These are phyloP conservation scores for Leersia perrieri DNA, from an alignment of 176 grass and related monocot species.

Conservation along the genomic window DNA sequence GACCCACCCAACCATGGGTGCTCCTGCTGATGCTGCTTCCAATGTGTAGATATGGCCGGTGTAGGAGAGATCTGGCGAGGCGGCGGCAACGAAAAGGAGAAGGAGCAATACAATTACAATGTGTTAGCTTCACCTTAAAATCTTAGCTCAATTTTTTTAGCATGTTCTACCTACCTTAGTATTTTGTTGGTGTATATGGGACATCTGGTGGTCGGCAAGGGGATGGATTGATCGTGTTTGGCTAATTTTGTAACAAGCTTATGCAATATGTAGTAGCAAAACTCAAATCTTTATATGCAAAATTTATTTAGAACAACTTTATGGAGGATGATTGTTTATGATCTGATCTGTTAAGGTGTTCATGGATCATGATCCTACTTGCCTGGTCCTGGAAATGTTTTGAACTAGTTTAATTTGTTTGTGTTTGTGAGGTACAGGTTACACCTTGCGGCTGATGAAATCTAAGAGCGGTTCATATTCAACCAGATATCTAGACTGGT, in stretches of 20 bases:
- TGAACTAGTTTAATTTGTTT: not conserved
- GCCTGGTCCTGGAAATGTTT: not conserved
- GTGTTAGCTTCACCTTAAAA: constrained; percentile 40
- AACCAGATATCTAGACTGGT: not conserved
- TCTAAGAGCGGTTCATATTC: not conserved
- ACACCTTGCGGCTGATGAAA: not conserved
- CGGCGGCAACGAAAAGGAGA: constrained; percentile 20
- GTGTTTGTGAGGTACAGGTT: not conserved
- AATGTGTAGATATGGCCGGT: constrained; percentile 50
- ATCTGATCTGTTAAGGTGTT: not conserved
- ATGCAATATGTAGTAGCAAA: constrained; percentile 42
- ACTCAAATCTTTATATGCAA: constrained; percentile 36
- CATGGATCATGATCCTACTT: not conserved
- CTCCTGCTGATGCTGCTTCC: constrained; percentile 3
- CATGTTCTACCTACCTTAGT: constrained; percentile 38
- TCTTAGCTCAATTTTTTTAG: constrained; percentile 40
- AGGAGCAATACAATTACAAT: constrained; percentile 40
- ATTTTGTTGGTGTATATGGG: constrained; percentile 56
- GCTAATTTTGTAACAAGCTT: constrained; percentile 47
- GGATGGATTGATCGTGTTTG: constrained; percentile 33
- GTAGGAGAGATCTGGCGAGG: constrained; percentile 49
- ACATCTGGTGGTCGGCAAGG: constrained; percentile 17
- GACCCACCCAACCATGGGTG: not conserved
- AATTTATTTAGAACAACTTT: constrained; percentile 24
- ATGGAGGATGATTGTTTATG: constrained; percentile 6